Evolutionary conservation across 1,139 yeast species (phyloP), one percentile per base, ranked within the genome.

Genomic region (Suhomyces bolitotheri): DNA sequence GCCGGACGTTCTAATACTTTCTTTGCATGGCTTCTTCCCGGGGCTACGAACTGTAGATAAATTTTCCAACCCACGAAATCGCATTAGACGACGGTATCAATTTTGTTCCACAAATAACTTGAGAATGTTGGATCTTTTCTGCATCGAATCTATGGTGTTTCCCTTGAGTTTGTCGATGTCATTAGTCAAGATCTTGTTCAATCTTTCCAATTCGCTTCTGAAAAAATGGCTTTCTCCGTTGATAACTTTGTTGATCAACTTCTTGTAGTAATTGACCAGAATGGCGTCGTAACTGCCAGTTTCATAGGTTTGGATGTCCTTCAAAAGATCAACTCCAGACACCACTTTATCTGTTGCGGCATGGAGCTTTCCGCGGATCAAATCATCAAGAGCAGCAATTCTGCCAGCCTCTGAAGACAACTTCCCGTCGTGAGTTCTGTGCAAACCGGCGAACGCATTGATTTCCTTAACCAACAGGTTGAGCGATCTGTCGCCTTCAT

Each of bases 341-440:
- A 10, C 10, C 2, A 31, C 22, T 16, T 14, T 38, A 13, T 38
- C 41, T 2, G 38, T 39, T n/a, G 34, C 33, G 14, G 39, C 42
- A 24, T 31, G 44, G 36, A 64, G 34, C 34, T 59, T 25, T n/a
- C 47, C 41, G 21, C 50, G 46, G 23, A 74, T 51, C 27, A 64
- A 40, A 2, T 48, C 46, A 38, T 78, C 78, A 22, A 79, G 41
- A 4, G 60, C 64, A 2, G 53, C 49, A 22, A 80, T 58, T 33
- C 76, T 62, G 14, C 95, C 95, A 7, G 87, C 89, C 7, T 49
- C 46, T 1, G 52, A 54, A 31, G 57, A 54, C 31, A 85, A 63
- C 2, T 61, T 53, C 4, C 95, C 95, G 26, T 51, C 48, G 2
- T 50, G 38, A 21, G 64, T 62, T 48, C 96, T 71, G 44, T 62